Percentiles rank a stretch among this genome's conserved stretches.
phyloP scores from a whole-genome alignment of 768 basidiomycete species.

The Tylopilus cervinicoccineus region DNA sequence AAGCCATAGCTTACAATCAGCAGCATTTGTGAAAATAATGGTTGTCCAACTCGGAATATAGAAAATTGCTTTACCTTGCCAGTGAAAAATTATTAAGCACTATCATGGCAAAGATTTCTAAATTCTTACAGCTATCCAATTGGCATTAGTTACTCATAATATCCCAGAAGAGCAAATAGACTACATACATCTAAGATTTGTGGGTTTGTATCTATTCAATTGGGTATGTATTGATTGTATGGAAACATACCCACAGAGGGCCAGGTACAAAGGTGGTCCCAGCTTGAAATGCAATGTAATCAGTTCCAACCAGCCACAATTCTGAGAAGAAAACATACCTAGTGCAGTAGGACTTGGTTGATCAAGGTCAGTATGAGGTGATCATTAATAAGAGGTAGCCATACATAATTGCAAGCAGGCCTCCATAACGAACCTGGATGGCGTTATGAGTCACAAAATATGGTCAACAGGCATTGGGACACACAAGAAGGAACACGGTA shows the following conservation, averaged over 20 bases:
- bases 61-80: not conserved
- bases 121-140: not conserved
- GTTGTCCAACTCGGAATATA: not conserved
- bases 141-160: not conserved
- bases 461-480: not conserved
- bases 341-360: not conserved
- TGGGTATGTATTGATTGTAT: too few relatives aligned
- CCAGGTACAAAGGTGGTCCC: conserved; percentile 2
- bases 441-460: not conserved
- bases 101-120: not conserved
- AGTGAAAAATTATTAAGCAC: not conserved
- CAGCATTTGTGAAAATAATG: not conserved
- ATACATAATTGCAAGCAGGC: conserved; percentile 1
- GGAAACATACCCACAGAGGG: conserved; percentile 1
- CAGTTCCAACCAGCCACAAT: not conserved
- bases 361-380: not conserved
- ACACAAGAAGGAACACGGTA: conserved; percentile 1
- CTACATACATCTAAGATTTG: conserved; percentile 6
- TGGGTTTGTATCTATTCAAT: not conserved
- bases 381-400: not conserved
- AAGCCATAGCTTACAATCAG: not conserved
- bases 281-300: not conserved
- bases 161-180: not conserved
- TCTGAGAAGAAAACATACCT: not conserved
- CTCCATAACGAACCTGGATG: conserved; percentile 10